Evolutionary conservation across 2,329 filamentous ascomycete genomes (phyloP).

Genomic region (Fusarium luffae): DNA sequence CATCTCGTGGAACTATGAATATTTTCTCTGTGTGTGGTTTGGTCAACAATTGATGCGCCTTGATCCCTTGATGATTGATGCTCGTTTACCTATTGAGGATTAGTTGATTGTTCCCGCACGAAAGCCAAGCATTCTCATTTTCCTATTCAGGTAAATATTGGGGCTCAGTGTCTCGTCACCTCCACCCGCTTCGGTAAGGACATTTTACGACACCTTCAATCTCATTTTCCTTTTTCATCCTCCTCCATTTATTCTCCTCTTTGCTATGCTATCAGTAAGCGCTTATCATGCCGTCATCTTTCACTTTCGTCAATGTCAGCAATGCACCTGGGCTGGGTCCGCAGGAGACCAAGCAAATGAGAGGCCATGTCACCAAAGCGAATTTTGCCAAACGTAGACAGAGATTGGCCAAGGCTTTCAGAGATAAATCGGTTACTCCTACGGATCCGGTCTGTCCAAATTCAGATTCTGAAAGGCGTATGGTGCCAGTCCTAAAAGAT

Average conservation of each 20-base stretch:
- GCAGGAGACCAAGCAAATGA: conserved; percentile 13
- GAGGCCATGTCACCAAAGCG: conserved; percentile 12
- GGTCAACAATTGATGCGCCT: too few species aligned
- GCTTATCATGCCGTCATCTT: neutral
- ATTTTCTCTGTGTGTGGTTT: too few species aligned
- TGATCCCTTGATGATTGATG: neutral
- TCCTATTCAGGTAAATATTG: conserved; percentile 12
- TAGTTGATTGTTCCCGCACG: neutral
- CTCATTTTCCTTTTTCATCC: conserved; percentile 3
- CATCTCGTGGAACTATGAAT: too few species aligned
- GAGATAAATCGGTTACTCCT: neutral
- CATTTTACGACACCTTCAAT: neutral
- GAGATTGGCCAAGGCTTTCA: neutral
- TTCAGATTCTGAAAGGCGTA: neutral
- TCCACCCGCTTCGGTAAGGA: neutral
- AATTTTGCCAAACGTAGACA: conserved; percentile 25
- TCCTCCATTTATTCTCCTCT: too few species aligned
- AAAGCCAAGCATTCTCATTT: conserved; percentile 23
- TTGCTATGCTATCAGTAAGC: too few species aligned
- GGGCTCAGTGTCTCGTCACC: neutral
- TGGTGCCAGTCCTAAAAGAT: too few species aligned
- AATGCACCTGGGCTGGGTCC: conserved; percentile 12
- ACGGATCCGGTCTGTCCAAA: rapidly evolving
- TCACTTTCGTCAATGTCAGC: conserved; percentile 17
- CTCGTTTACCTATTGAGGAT: conserved; percentile 3